phyloP scores from a whole-genome alignment of 441 rosid species.

The Erodium chrysanthum region DNA sequence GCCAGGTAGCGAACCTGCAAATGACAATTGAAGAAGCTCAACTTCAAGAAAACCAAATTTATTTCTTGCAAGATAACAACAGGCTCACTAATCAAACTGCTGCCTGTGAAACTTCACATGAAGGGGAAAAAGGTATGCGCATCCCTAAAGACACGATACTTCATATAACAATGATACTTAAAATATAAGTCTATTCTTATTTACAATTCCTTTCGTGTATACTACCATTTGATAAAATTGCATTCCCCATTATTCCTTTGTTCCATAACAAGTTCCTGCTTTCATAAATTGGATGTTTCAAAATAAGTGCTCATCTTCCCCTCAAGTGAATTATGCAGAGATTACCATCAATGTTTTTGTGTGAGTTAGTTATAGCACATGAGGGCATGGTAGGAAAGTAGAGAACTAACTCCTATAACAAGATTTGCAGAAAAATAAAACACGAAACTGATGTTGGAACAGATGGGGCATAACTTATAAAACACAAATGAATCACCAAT shows the following conservation, averaged over 20 bases:
- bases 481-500: not conserved
- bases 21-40: not conserved
- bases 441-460: not conserved
- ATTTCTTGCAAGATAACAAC: not conserved
- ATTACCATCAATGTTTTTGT: too few species aligned
- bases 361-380: too few species aligned
- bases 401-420: too few species aligned
- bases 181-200: not conserved
- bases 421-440: not conserved
- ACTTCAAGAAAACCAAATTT: not conserved
- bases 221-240: not conserved
- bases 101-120: too few species aligned
- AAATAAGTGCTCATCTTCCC: too few species aligned
- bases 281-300: too few species aligned
- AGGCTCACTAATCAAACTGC: not conserved
- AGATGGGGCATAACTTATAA: not conserved
- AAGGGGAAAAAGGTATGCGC: too few species aligned
- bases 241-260: not conserved
- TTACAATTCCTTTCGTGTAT: not conserved
- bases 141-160: not conserved
- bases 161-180: not conserved
- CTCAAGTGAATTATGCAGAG: too few species aligned
- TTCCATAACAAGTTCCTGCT: too few species aligned
- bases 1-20: constrained; percentile 69
- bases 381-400: too few species aligned